phyloP scores from a whole-genome alignment of 192 early-diverging fungal genomes.

The Coemansia sp. region DNA sequence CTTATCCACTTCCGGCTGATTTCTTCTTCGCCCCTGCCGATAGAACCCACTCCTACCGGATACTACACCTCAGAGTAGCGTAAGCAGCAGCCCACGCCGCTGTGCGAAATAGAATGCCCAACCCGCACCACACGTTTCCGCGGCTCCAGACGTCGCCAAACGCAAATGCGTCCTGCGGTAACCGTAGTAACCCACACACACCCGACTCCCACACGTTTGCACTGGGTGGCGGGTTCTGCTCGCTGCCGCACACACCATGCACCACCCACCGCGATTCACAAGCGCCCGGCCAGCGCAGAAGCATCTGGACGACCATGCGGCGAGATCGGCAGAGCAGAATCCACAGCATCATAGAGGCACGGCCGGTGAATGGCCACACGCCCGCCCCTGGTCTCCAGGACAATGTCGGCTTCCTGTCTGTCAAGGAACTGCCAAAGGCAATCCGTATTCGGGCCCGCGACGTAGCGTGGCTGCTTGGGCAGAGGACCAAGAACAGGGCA shows the following conservation, averaged over 20 bases:
- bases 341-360: constrained; percentile 27
- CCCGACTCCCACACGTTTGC: constrained; percentile 18
- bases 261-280: constrained; percentile 14
- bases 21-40: not conserved
- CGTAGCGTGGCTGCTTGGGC: constrained; percentile 37
- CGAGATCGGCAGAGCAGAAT: constrained; percentile 37
- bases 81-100: not conserved
- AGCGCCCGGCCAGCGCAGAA: constrained; percentile 15
- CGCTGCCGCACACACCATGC: constrained; percentile 37
- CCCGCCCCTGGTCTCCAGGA: not conserved
- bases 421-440: constrained; percentile 22
- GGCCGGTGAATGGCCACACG: constrained; percentile 7
- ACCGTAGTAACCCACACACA: not conserved
- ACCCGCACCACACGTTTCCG: constrained; percentile 24
- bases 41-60: not conserved
- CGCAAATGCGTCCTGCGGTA: not conserved
- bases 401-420: constrained; percentile 13
- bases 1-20: constrained; percentile 1
- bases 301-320: constrained; percentile 31
- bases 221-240: constrained; percentile 21
- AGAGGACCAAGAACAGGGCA: constrained; percentile 19
- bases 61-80: not conserved
- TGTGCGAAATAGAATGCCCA: constrained; percentile 20
- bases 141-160: constrained; percentile 39
- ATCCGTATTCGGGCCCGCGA: constrained; percentile 45